phyloP scores from a whole-genome alignment of 441 rosid genomes.

The Populus hybrid region DNA sequence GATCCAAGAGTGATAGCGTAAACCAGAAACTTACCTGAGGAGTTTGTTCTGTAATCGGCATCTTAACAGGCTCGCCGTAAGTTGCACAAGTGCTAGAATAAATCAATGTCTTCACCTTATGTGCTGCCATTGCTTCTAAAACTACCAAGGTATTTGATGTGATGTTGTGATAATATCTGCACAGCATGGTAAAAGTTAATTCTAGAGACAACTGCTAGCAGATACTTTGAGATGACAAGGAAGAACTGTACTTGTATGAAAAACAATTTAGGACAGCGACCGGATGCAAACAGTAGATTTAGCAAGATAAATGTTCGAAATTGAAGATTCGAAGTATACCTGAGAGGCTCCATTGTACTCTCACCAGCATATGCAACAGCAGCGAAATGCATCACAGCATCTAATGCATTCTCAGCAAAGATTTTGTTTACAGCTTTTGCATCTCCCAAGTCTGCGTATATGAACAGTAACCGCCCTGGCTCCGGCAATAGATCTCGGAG shows the following conservation, averaged over 20 bases:
- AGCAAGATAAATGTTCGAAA: neutral
- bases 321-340: conserved; percentile 33
- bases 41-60: conserved; percentile 97
- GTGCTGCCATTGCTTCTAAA: conserved; percentile 84
- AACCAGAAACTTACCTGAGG: conserved; percentile 51
- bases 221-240: no score
- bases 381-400: conserved; percentile 84
- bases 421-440: conserved; percentile 76
- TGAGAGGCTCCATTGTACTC: conserved; percentile 83
- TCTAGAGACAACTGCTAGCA: neutral
- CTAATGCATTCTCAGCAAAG: conserved; percentile 59
- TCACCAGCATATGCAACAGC: conserved; percentile 27
- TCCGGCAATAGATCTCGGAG: conserved; percentile 84
- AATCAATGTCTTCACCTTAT: conserved; percentile 78
- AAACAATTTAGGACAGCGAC: neutral
- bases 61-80: conserved; percentile 82
- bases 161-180: conserved; percentile 94
- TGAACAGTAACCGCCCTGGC: conserved; percentile 91
- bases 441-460: conserved; percentile 91
- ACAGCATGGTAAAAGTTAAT: conserved; percentile 2
- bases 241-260: neutral
- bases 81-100: conserved; percentile 45
- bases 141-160: conserved; percentile 91
- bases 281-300: neutral
- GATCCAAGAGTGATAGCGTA: neutral